A percentile compares a stretch with the other conserved stretches of the same genome.
Evolutionary conservation across 2,329 filamentous ascomycete species (phyloP).

Genomic region (Sporothrix dimorphospora): DNA sequence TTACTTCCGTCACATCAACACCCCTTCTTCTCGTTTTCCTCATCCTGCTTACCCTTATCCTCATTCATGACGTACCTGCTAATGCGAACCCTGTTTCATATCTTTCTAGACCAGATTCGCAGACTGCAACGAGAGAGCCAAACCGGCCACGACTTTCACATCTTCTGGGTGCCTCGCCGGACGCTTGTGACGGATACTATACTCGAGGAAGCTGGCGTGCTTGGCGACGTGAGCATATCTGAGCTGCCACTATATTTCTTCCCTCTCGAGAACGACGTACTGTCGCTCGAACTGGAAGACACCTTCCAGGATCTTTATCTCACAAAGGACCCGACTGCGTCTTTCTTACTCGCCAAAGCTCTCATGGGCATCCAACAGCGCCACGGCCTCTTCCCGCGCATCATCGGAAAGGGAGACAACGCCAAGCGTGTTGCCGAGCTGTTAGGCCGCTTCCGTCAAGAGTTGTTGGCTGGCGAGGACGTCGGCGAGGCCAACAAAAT

Average conservation of each 20-base stretch:
- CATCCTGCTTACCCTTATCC: neutral
- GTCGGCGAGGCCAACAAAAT: slow-evolving; percentile 62
- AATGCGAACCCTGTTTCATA: neutral
- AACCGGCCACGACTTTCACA: slow-evolving; percentile 91
- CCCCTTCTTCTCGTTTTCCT: neutral
- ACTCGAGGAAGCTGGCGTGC: slow-evolving; percentile 87
- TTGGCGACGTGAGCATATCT: slow-evolving; percentile 87
- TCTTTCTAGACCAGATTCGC: slow-evolving; percentile 80
- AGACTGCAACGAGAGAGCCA: slow-evolving; percentile 84
- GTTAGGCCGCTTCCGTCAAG: slow-evolving; percentile 87
- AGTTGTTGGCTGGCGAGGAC: slow-evolving; percentile 79
- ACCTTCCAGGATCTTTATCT: slow-evolving; percentile 87
- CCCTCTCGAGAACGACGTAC: slow-evolving; percentile 84
- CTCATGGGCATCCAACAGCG: slow-evolving; percentile 92
- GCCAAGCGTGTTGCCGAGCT: slow-evolving; percentile 86
- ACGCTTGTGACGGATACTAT: slow-evolving; percentile 90
- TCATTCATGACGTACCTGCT: neutral
- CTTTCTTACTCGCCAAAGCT: slow-evolving; percentile 85
- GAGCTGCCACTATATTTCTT: slow-evolving; percentile 91
- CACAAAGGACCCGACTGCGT: slow-evolving; percentile 86
- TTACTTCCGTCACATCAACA: neutral
- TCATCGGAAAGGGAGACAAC: slow-evolving; percentile 94
- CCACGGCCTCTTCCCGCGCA: slow-evolving; percentile 90
- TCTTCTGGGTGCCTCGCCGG: slow-evolving; percentile 93
- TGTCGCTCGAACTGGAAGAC: slow-evolving; percentile 88